Percentiles rank a stretch among this genome's conserved stretches.
Evolutionary conservation across 192 early-diverging fungal genomes (phyloP).

Genomic region (Mortierella antarctica): DNA sequence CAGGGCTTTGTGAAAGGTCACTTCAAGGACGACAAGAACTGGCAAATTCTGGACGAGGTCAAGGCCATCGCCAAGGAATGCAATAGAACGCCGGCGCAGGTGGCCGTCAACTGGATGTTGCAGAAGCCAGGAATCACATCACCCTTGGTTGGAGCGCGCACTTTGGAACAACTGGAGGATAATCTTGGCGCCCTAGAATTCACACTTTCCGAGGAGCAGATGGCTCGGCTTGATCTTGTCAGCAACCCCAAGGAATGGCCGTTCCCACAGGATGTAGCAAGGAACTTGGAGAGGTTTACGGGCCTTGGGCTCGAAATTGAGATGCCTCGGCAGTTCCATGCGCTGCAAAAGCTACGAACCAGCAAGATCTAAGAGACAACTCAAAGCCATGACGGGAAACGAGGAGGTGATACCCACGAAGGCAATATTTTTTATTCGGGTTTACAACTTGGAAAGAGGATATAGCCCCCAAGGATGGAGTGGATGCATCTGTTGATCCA

Average conservation of each 20-base stretch:
- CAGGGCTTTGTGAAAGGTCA: constrained; percentile 10
- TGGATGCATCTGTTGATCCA: too few relatives aligned
- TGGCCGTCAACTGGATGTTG: constrained; percentile 60
- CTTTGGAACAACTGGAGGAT: constrained; percentile 41
- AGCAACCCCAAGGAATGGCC: constrained; percentile 46
- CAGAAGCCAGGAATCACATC: constrained; percentile 58
- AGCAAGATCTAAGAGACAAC: constrained; percentile 17
- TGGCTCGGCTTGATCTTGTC: constrained; percentile 43
- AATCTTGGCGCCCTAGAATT: constrained; percentile 53
- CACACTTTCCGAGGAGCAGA: constrained; percentile 41
- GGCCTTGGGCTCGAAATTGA: constrained; percentile 24
- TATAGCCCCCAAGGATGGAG: too few relatives aligned
- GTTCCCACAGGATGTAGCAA: constrained; percentile 39
- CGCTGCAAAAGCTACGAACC: constrained; percentile 15
- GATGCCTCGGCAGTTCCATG: constrained; percentile 24
- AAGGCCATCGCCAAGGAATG: constrained; percentile 54
- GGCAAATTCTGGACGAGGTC: constrained; percentile 58
- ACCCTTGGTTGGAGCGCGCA: constrained; percentile 47
- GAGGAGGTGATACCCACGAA: neutral
- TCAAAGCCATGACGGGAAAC: neutral
- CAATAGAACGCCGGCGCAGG: constrained; percentile 54
- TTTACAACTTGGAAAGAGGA: too few relatives aligned
- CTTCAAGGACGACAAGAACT: constrained; percentile 32
- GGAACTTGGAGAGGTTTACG: constrained; percentile 22
- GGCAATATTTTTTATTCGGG: neutral